phyloP scores from a whole-genome alignment of 108 stramenopile species.

The Schizochytrium sp. region DNA sequence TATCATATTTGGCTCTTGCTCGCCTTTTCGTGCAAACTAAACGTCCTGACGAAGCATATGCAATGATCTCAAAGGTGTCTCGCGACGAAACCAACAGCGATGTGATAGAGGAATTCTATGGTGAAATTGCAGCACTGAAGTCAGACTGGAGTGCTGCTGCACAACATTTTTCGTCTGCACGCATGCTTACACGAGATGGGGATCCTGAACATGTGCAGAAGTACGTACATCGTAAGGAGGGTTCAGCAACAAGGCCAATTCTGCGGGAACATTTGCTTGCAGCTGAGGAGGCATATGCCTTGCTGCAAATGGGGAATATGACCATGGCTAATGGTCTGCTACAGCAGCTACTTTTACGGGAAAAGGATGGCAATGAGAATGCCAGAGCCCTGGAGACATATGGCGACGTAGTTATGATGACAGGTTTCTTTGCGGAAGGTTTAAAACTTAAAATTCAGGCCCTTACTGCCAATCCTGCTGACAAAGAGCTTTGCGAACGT shows the following conservation, averaged over 20 bases:
- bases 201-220: neutral
- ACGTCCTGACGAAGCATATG: neutral
- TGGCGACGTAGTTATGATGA: neutral
- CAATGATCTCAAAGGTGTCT: neutral
- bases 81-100: neutral
- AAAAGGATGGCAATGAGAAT: neutral
- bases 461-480: neutral
- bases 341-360: neutral
- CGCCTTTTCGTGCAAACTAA: neutral
- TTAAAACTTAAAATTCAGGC: constrained; percentile 20
- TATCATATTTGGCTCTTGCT: neutral
- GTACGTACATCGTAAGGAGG: neutral
- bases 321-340: neutral
- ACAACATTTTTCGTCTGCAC: neutral
- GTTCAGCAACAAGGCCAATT: neutral
- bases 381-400: constrained; percentile 3
- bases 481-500: neutral
- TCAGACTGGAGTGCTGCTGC: neutral
- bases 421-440: neutral
- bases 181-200: neutral
- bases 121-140: constrained; percentile 11
- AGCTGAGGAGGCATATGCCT: neutral
- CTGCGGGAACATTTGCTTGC: neutral
- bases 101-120: neutral
- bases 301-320: neutral